A percentile compares a stretch with the other conserved stretches of the same genome.
phyloP scores from a whole-genome alignment of 306 rosid species.

The Phaseolus lunatus region DNA sequence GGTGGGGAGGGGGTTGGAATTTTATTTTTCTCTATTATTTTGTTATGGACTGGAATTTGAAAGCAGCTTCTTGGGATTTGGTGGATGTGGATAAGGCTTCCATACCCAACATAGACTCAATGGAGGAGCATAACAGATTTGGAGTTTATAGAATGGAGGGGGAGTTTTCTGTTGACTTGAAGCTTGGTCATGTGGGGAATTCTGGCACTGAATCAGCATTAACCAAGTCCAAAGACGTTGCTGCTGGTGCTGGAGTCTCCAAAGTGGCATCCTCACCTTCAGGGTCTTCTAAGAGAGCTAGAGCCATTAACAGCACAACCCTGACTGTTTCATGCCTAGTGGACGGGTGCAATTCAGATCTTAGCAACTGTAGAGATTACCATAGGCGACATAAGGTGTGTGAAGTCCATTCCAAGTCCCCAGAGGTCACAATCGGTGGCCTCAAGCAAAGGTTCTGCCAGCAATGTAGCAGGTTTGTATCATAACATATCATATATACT shows the following conservation, averaged over 20 bases:
- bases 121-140: conserved; percentile 60
- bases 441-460: conserved; percentile 69
- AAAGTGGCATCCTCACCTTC: conserved; percentile 53
- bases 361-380: conserved; percentile 77
- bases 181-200: conserved; percentile 77
- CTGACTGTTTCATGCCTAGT: conserved; percentile 67
- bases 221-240: conserved; percentile 53
- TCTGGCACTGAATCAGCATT: conserved; percentile 46
- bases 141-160: conserved; percentile 55
- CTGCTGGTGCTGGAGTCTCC: conserved; percentile 48
- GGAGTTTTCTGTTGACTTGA: conserved; percentile 84
- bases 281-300: conserved; percentile 62
- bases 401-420: conserved; percentile 81
- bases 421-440: conserved; percentile 67
- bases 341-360: conserved; percentile 81
- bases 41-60: conserved; percentile 85
- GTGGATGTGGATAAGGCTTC: conserved; percentile 49
- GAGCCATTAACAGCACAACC: conserved; percentile 49
- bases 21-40: not conserved
- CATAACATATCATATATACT: not conserved
- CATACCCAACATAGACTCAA: conserved; percentile 54
- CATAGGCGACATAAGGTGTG: conserved; percentile 84
- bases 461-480: conserved; percentile 58
- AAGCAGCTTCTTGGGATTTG: conserved; percentile 54
- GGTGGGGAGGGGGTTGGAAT: conserved; percentile 22